Percentiles rank a stretch among this genome's conserved stretches.
phyloP scores from a whole-genome alignment of 495 filamentous ascomycete species.

The Penicillium turbatum region DNA sequence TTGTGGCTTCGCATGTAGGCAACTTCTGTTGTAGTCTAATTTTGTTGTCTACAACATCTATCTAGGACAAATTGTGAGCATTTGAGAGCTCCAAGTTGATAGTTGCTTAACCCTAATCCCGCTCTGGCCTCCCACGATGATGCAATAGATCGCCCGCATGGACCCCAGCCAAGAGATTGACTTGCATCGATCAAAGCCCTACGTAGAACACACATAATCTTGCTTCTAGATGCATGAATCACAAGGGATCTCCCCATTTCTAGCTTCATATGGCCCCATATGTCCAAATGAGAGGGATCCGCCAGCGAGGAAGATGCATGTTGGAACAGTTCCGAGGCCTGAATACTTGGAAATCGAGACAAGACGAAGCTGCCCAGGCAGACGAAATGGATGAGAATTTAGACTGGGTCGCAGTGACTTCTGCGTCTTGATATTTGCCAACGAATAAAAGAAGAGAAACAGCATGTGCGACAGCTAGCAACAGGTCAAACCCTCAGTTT shows the following conservation, averaged over 20 bases:
- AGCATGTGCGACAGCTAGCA: slow-evolving; percentile 18
- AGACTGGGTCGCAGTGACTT: slow-evolving; percentile 12
- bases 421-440: slow-evolving; percentile 27
- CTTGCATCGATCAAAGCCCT: slow-evolving; percentile 13
- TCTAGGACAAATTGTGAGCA: too few species aligned
- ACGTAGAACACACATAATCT: not conserved
- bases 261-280: not conserved
- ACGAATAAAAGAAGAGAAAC: slow-evolving; percentile 9
- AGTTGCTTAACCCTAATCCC: not conserved
- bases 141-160: slow-evolving; percentile 22
- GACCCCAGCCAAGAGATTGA: slow-evolving; percentile 20
- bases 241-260: not conserved
- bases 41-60: not conserved
- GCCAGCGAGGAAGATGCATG: not conserved
- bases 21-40: too few species aligned
- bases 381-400: slow-evolving; percentile 4
- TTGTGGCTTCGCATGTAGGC: too few species aligned
- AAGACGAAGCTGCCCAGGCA: slow-evolving; percentile 12
- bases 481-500: slow-evolving; percentile 19
- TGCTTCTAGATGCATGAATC: not conserved
- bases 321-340: slow-evolving; percentile 1
- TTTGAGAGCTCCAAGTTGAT: not conserved
- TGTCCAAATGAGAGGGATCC: not conserved
- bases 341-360: slow-evolving; percentile 21
- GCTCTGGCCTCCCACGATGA: not conserved